phyloP scores from a whole-genome alignment of 225 moss, liverwort and hornwort species.

The Bryoerythrophyllum caledonicum region DNA sequence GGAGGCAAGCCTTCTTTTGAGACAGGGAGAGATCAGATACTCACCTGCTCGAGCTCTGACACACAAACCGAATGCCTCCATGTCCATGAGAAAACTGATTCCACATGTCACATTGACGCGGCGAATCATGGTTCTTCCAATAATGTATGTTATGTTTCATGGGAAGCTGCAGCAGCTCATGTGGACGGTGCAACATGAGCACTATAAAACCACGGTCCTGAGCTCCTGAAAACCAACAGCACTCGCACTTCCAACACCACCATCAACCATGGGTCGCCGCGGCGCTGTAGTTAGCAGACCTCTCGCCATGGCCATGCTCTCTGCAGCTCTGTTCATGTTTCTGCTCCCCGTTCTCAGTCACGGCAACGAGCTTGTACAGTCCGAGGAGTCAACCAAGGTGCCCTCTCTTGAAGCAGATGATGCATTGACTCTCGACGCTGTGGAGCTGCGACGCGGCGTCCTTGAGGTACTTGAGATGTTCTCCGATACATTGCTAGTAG shows the following conservation, averaged over 20 bases:
- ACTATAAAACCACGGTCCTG: background rate
- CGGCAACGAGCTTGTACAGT: background rate
- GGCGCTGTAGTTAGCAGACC: background rate
- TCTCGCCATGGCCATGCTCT: constrained; percentile 5
- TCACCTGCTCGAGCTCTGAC: background rate
- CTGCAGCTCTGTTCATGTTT: background rate
- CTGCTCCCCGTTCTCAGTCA: constrained; percentile 19
- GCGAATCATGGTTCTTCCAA: background rate
- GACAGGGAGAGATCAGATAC: background rate
- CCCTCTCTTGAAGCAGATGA: background rate
- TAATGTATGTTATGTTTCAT: background rate
- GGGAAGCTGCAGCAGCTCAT: background rate
- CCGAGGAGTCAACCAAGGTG: background rate
- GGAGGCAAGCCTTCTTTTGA: background rate
- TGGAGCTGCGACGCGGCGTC: constrained; percentile 15
- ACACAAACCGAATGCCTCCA: background rate
- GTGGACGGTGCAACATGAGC: background rate
- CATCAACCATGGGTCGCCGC: background rate
- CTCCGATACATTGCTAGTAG: too few species aligned
- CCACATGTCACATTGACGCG: background rate
- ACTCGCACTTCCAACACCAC: background rate
- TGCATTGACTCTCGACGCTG: background rate
- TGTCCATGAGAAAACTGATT: background rate
- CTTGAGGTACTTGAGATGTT: constrained; percentile 26
- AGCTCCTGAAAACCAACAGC: background rate